Evolutionary conservation across 305 asterid species (phyloP).

Genomic region (Fraxinus nigra): DNA sequence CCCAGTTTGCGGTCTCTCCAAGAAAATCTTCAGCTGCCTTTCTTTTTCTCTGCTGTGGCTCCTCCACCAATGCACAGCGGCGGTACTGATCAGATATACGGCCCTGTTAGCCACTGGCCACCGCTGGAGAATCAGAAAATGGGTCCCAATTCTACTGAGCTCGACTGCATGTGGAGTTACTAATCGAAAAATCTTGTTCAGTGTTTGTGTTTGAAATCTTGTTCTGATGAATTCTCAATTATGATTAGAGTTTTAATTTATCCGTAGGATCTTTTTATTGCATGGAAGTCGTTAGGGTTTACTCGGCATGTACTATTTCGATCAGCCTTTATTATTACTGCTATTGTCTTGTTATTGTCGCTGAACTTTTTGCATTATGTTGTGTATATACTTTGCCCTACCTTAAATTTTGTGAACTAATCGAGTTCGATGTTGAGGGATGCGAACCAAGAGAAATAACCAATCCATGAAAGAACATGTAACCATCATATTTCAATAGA

Average conservation of each 20-base stretch:
- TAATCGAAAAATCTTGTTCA: constrained; percentile 16
- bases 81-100: constrained; percentile 28
- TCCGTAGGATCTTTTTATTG: neutral
- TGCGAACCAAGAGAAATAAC: neutral
- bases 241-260: neutral
- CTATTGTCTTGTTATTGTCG: neutral
- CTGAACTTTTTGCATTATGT: neutral
- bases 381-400: neutral
- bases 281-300: neutral
- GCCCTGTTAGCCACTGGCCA: constrained; percentile 38
- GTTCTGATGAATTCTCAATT: neutral
- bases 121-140: constrained; percentile 46
- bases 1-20: constrained; percentile 67
- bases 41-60: constrained; percentile 34
- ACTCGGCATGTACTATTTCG: constrained; percentile 8
- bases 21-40: constrained; percentile 58
- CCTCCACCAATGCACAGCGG: constrained; percentile 33
- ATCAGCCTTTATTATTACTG: neutral
- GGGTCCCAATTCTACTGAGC: constrained; percentile 41
- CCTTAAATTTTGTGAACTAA: neutral
- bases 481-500: neutral
- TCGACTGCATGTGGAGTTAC: constrained; percentile 68
- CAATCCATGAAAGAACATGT: no score
- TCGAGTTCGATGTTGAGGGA: neutral
- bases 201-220: neutral